Evolutionary conservation across 2,329 filamentous ascomycete species (phyloP).

Genomic region (Colletotrichum tanaceti): DNA sequence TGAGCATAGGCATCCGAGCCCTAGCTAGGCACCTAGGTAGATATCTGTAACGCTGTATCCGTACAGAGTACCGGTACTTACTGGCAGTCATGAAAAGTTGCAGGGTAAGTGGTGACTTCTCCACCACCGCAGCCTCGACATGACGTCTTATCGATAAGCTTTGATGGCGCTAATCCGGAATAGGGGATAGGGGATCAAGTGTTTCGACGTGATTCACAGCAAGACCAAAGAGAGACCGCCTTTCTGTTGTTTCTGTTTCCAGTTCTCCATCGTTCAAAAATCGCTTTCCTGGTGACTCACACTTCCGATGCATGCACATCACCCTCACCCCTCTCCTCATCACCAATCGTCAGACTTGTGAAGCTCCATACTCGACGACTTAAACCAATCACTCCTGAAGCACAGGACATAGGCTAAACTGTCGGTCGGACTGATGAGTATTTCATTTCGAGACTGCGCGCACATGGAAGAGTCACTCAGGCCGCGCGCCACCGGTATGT

Average conservation of each 20-base stretch:
- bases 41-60: no score
- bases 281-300: constrained; percentile 24
- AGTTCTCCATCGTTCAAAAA: constrained; percentile 11
- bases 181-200: constrained; percentile 8
- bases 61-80: constrained; percentile 8
- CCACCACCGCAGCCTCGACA: constrained; percentile 2
- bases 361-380: not conserved
- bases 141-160: constrained; percentile 36
- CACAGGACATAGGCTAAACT: not conserved
- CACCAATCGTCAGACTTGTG: not conserved
- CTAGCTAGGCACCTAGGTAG: not conserved
- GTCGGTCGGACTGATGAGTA: constrained; percentile 1
- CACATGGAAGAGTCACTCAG: constrained; percentile 16
- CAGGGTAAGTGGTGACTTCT: not conserved
- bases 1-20: not conserved
- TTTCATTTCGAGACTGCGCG: constrained; percentile 16
- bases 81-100: not conserved
- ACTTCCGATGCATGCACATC: not conserved
- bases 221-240: constrained; percentile 22
- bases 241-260: not conserved
- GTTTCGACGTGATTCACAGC: constrained; percentile 30
- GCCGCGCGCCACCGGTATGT: constrained; percentile 6
- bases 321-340: not conserved
- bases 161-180: constrained; percentile 23
- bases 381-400: not conserved